Percentiles rank a stretch among this genome's conserved stretches.
phyloP scores from a whole-genome alignment of 805 yeast genomes.

The Yarrowia sp. region DNA sequence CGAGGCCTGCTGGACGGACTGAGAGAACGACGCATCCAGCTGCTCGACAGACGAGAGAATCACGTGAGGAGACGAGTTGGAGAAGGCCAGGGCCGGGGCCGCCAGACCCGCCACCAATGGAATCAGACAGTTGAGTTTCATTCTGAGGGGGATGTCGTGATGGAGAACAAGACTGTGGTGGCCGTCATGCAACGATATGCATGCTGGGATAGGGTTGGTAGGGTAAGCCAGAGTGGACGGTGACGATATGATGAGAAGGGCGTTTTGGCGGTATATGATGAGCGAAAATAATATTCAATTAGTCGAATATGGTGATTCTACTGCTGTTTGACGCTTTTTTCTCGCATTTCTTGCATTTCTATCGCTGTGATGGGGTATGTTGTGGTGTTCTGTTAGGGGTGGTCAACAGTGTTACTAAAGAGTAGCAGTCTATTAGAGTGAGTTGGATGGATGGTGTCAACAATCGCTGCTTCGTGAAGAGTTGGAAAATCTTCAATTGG shows the following conservation, averaged over 20 bases:
- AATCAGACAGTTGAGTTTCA: constrained; percentile 30
- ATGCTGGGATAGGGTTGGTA: constrained; percentile 30
- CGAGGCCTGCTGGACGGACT: constrained; percentile 23
- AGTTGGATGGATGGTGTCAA: too few relatives aligned
- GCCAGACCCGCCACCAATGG: constrained; percentile 25
- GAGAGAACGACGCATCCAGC: constrained; percentile 6
- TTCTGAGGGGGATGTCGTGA: constrained; percentile 2
- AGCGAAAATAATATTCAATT: too few relatives aligned
- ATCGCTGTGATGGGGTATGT: too few relatives aligned
- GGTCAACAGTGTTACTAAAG: background rate
- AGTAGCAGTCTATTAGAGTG: background rate
- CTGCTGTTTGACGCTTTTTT: too few relatives aligned
- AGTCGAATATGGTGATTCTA: too few relatives aligned
- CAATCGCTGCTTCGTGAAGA: too few relatives aligned
- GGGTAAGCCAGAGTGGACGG: constrained; percentile 2
- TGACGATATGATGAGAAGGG: too few relatives aligned
- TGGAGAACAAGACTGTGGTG: constrained; percentile 11
- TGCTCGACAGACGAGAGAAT: constrained; percentile 27
- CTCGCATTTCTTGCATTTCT: too few relatives aligned
- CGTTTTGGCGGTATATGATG: too few relatives aligned
- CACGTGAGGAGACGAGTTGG: constrained; percentile 37
- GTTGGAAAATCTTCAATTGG: too few relatives aligned
- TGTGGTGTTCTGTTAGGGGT: background rate
- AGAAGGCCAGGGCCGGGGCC: constrained; percentile 34
- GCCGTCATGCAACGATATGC: constrained; percentile 16